These are phyloP conservation scores for Anthracocystis panici-leucophaei DNA, from an alignment of 1,284 basidiomycete genomes.

Conservation along the genomic window DNA sequence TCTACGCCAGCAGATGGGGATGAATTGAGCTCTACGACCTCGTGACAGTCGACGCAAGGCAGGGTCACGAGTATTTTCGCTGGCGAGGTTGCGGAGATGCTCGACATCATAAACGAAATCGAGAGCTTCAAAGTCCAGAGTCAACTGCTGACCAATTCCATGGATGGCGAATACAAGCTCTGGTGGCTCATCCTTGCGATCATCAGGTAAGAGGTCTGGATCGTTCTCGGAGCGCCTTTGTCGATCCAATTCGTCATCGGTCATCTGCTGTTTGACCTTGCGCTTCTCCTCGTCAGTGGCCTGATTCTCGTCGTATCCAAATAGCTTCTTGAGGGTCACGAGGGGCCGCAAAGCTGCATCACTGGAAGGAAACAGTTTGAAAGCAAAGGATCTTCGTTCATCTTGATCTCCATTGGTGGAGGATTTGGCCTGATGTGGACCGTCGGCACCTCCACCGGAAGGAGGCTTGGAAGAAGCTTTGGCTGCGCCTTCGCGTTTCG, in stretches of 20 bases:
- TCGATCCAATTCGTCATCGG: conserved; percentile 47
- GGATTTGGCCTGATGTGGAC: conserved; percentile 14
- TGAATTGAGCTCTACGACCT: conserved; percentile 71
- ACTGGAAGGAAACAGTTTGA: conserved; percentile 50
- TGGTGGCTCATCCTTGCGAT: conserved; percentile 57
- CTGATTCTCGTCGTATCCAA: conserved; percentile 52
- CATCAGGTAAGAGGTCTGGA: conserved; percentile 30
- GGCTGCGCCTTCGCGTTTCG: conserved; percentile 50
- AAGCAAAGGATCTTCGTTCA: conserved; percentile 34
- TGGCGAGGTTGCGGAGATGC: conserved; percentile 51
- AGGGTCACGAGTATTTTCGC: conserved; percentile 46
- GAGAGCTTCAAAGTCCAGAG: conserved; percentile 56
- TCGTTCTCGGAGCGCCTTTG: conserved; percentile 30
- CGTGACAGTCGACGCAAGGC: conserved; percentile 47
- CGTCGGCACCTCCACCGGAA: conserved; percentile 46
- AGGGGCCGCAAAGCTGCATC: conserved; percentile 48
- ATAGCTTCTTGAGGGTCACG: conserved; percentile 34
- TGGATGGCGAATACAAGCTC: conserved; percentile 63
- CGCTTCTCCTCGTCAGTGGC: conserved; percentile 55
- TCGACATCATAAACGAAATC: conserved; percentile 66
- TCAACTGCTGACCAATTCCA: conserved; percentile 64
- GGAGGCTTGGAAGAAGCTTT: conserved; percentile 28
- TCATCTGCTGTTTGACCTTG: conserved; percentile 54
- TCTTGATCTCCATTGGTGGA: conserved; percentile 35
- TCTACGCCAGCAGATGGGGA: conserved; percentile 75